phyloP scores from a whole-genome alignment of 2,329 filamentous ascomycete genomes.

The Chalara sp. region DNA sequence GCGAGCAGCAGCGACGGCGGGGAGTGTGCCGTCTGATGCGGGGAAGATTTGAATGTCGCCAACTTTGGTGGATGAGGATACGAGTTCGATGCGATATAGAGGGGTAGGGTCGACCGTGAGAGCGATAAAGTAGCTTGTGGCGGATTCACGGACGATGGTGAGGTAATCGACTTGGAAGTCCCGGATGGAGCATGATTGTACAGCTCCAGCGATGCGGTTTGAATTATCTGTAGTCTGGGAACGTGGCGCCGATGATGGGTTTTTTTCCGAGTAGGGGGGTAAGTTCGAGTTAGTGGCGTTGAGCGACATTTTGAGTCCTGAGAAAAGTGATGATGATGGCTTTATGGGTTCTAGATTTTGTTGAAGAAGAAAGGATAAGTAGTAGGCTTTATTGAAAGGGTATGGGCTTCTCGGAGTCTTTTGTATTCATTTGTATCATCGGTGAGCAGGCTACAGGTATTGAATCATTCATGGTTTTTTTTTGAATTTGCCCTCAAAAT shows the following conservation, averaged over 20 bases:
- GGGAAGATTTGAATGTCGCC: conserved; percentile 2
- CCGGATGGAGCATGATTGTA: conserved; percentile 1
- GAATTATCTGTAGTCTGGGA: not conserved
- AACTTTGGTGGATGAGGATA: not conserved
- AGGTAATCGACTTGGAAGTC: conserved; percentile 3
- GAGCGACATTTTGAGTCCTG: conserved; percentile 2
- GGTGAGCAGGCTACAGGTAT: not conserved
- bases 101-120: conserved; percentile 1
- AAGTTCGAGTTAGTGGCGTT: not conserved
- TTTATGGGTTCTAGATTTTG: conserved; percentile 2
- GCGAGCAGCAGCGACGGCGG: conserved; percentile 1
- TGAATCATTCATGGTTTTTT: too few relatives aligned
- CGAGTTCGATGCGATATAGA: conserved; percentile 2
- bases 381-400: not conserved
- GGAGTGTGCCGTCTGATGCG: not conserved
- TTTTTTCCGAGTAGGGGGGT: conserved; percentile 2
- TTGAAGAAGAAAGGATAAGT: not conserved
- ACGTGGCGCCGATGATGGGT: not conserved
- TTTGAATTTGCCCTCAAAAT: not conserved
- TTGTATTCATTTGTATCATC: not conserved
- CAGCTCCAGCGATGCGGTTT: not conserved
- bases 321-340: conserved; percentile 1
- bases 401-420: not conserved
- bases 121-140: conserved; percentile 1
- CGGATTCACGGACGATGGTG: not conserved